Base-by-base conservation (phyloP, 78 protist genomes). In the Carpediemonas membranifera region DNA sequence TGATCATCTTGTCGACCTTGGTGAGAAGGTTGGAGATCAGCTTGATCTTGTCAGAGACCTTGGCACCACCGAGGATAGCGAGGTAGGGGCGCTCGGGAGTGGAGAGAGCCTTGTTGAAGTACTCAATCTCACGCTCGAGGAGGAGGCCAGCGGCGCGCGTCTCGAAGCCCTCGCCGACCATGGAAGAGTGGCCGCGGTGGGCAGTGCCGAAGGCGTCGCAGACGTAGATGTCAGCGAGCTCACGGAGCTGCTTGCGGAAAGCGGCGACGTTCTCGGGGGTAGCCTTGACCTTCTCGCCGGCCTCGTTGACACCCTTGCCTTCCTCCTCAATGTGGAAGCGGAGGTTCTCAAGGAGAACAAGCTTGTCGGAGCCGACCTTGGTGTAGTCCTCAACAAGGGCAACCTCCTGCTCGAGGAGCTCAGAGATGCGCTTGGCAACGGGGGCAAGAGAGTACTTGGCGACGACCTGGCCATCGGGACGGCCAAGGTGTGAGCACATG, bases 181-280 rank as follows among this genome's bases (percentile, higher is more conserved):
- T 77, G 24, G 86, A 78, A 1, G 84, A 59, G 79, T 95, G 99
- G 1, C 95, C 99, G 57, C 99, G 85, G 75, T 96, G 99, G 0
- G 99, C 98, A 14, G 99, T 90, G 67, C 99, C 99, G 68, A 96
- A 96, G 39, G 98, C 99, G 58, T 96, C 99, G 71, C 81, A 81
- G 66, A 92, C 85, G 81, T 81, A 96, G 56, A 94, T 76, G 35
- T 94, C 98, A 44, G 89, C 96, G 53, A 92, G 90, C 67, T 64
- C 73, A 5, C 91, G 63, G 25, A 94, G 87, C 35, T 86, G 75
- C 3, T 74, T 91, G 65, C 96, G 87, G 93, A 94, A 94, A 25
- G 19, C 58, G 24, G 21, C 59, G 18, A 90, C 87, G 25, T 59
- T 64, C 25, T 69, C 98, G 44, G 30, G 47, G 43, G 35, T 60